phyloP scores from a whole-genome alignment of 768 basidiomycete species.

The Tylopilus intermedius region DNA sequence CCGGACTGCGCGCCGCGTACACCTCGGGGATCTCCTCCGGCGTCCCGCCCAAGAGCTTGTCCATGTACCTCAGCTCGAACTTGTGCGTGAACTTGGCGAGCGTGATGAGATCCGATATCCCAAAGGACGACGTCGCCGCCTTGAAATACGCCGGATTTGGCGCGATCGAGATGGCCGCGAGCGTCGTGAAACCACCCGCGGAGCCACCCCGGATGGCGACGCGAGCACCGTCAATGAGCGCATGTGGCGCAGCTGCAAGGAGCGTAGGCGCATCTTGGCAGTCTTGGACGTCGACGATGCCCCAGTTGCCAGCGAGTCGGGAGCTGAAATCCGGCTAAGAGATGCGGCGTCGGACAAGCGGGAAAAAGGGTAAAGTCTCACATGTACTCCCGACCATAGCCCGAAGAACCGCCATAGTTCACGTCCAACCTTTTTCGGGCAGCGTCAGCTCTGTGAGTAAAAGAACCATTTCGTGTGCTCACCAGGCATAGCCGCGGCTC shows the following conservation, averaged over 20 bases:
- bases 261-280: slow-evolving; percentile 48
- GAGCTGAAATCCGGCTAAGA: slow-evolving; percentile 25
- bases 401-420: slow-evolving; percentile 71
- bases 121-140: slow-evolving; percentile 62
- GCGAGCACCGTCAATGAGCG: slow-evolving; percentile 59
- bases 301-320: slow-evolving; percentile 65
- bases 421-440: slow-evolving; percentile 53
- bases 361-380: slow-evolving; percentile 12
- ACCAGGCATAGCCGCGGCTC: slow-evolving; percentile 72
- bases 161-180: slow-evolving; percentile 43
- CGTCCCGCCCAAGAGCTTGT: slow-evolving; percentile 61
- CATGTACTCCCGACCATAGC: slow-evolving; percentile 68
- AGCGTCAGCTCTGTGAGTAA: background rate
- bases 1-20: slow-evolving; percentile 57
- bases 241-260: slow-evolving; percentile 42
- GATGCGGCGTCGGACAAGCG: background rate
- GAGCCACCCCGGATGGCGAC: slow-evolving; percentile 68
- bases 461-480: slow-evolving; percentile 4
- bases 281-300: slow-evolving; percentile 67
- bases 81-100: slow-evolving; percentile 68
- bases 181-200: slow-evolving; percentile 68
- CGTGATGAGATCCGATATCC: slow-evolving; percentile 57
- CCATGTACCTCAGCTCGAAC: slow-evolving; percentile 56
- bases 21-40: slow-evolving; percentile 48
- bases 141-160: slow-evolving; percentile 45